A percentile compares a stretch with the other conserved stretches of the same genome.
Evolutionary conservation across 208 protist species (phyloP).

Genomic region (Crithidia sp.): DNA sequence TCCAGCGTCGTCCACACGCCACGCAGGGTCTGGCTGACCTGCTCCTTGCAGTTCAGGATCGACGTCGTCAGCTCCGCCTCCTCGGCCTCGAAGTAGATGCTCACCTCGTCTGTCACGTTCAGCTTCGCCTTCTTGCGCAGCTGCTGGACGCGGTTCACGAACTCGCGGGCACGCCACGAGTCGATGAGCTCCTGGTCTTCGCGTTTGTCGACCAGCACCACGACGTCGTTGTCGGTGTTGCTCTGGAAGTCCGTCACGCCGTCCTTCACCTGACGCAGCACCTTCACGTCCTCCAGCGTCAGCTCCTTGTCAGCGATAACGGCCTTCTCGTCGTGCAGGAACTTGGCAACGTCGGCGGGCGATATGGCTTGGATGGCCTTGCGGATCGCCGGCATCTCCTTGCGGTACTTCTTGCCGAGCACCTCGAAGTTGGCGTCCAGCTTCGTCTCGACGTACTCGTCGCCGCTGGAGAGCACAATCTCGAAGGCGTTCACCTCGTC

Average conservation of each 20-base stretch:
- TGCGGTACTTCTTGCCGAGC: constrained; percentile 88
- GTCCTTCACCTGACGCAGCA: constrained; percentile 85
- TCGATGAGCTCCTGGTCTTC: constrained; percentile 82
- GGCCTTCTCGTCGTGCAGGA: constrained; percentile 52
- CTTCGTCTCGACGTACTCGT: constrained; percentile 85
- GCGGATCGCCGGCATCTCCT: constrained; percentile 80
- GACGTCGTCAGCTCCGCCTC: constrained; percentile 78
- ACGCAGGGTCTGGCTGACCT: constrained; percentile 76
- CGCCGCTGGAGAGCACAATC: constrained; percentile 64
- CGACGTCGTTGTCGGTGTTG: constrained; percentile 87
- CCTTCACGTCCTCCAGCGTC: constrained; percentile 86
- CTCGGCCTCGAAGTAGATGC: constrained; percentile 81
- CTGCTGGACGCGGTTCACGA: constrained; percentile 96
- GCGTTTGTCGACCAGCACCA: constrained; percentile 91
- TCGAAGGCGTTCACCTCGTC: constrained; percentile 94
- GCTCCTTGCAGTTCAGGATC: constrained; percentile 65
- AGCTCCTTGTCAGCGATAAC: constrained; percentile 75
- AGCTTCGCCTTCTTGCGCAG: constrained; percentile 96
- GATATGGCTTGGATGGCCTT: constrained; percentile 83
- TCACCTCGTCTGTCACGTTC: constrained; percentile 63
- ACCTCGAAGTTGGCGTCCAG: constrained; percentile 91
- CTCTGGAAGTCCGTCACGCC: constrained; percentile 87
- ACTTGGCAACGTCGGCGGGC: constrained; percentile 51
- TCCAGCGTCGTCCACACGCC: constrained; percentile 77
- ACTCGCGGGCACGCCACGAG: constrained; percentile 93